Conservation (phyloP, 2,329 filamentous ascomycete genomes). For the Colletotrichum sp. region DNA sequence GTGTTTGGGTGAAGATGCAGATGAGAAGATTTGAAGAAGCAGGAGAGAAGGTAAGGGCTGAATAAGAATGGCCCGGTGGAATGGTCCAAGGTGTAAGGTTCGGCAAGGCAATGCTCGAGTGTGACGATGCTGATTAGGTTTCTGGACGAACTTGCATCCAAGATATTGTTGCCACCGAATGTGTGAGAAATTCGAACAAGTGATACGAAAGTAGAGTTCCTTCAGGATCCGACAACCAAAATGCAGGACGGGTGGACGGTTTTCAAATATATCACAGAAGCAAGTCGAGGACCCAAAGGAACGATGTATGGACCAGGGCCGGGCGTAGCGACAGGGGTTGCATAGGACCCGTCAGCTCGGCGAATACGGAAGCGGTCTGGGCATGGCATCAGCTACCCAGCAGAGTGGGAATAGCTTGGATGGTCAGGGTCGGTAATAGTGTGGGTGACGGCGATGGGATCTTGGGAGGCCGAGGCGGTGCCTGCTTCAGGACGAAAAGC, state of each 20-base stretch:
- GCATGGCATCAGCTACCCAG: constrained; percentile 21
- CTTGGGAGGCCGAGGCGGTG: constrained; percentile 15
- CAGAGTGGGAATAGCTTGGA: constrained; percentile 19
- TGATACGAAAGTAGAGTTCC: not conserved
- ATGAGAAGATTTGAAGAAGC: not conserved
- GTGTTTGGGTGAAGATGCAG: not conserved
- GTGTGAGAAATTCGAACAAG: not conserved
- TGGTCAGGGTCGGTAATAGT: constrained; percentile 17
- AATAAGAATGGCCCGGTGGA: not conserved
- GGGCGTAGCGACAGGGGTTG: constrained; percentile 14
- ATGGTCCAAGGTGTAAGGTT: not conserved
- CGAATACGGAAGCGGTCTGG: constrained; percentile 21
- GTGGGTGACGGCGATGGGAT: constrained; percentile 19
- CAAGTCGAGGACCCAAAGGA: constrained; percentile 9
- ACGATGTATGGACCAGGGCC: constrained; percentile 17
- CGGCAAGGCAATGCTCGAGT: not conserved
- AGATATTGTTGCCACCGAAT: not conserved
- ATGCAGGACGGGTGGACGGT: constrained; percentile 9
- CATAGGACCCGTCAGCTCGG: constrained; percentile 19
- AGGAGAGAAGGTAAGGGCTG: not conserved
- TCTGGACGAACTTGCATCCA: constrained; percentile 14
- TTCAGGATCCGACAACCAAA: not conserved
- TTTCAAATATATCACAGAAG: constrained; percentile 22
- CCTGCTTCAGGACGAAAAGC: constrained; percentile 23
- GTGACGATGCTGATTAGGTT: not conserved